phyloP scores from a whole-genome alignment of 192 early-diverging fungal genomes.

The Chytriomyces sp. region DNA sequence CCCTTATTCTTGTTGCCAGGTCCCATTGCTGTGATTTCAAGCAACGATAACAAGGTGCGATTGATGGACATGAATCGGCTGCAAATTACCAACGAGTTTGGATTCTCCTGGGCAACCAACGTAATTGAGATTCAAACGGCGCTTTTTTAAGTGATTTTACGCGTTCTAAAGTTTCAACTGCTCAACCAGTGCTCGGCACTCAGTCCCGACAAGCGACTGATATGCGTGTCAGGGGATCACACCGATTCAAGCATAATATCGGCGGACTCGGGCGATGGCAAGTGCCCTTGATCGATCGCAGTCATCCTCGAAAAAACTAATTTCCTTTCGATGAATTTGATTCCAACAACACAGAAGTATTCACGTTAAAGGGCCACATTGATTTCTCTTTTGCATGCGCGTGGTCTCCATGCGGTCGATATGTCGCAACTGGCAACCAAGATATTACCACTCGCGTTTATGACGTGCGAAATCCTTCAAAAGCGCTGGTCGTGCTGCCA shows the following conservation, averaged over 20 bases:
- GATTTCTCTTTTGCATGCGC: constrained; percentile 75
- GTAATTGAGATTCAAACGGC: constrained; percentile 38
- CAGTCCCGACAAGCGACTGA: constrained; percentile 58
- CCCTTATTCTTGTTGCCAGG: constrained; percentile 26
- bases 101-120: constrained; percentile 64
- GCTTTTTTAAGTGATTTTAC: too few relatives aligned
- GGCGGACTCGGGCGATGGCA: constrained; percentile 57
- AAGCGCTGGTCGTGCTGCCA: constrained; percentile 56
- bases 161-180: too few relatives aligned
- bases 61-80: constrained; percentile 54
- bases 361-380: constrained; percentile 60
- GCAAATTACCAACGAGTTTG: constrained; percentile 42
- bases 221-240: constrained; percentile 64
- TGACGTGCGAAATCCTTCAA: constrained; percentile 62
- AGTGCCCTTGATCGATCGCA: not conserved
- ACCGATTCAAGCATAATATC: constrained; percentile 55
- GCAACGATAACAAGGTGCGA: constrained; percentile 59
- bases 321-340: not conserved
- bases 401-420: constrained; percentile 62
- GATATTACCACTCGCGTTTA: constrained; percentile 62
- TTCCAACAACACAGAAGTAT: not conserved
- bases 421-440: constrained; percentile 72
- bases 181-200: constrained; percentile 58
- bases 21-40: constrained; percentile 55
- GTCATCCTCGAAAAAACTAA: too few relatives aligned